Percentiles rank a stretch among this genome's conserved stretches.
phyloP scores from a whole-genome alignment of 148 eudicot species.

The Dysphania ambrosioides region DNA sequence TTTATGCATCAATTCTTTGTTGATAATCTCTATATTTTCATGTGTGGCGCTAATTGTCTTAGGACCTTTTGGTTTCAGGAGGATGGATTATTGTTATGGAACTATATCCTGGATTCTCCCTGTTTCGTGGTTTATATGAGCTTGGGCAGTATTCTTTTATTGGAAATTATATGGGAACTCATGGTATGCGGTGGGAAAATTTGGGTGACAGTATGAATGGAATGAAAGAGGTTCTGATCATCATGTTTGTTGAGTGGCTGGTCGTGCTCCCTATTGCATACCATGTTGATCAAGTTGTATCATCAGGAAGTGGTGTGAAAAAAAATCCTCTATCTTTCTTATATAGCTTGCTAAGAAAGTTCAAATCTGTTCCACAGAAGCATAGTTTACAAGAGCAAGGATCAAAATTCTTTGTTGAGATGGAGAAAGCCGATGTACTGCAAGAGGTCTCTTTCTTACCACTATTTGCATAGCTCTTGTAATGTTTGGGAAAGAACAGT shows the following conservation, averaged over 20 bases:
- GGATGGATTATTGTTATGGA: conserved; percentile 81
- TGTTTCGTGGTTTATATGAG: conserved; percentile 76
- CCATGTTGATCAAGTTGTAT: conserved; percentile 61
- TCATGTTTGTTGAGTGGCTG: conserved; percentile 79
- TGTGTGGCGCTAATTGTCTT: conserved; percentile 10
- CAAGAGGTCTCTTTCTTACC: conserved; percentile 59
- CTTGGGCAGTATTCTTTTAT: conserved; percentile 57
- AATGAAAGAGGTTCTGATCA: conserved; percentile 64
- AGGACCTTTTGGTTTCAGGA: conserved; percentile 31
- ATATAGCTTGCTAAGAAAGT: conserved; percentile 42
- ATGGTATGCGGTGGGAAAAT: conserved; percentile 85
- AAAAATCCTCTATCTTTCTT: conserved; percentile 57
- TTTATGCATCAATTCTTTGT: background rate
- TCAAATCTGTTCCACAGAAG: conserved; percentile 33
- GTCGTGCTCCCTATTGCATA: conserved; percentile 62
- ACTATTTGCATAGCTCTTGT: background rate
- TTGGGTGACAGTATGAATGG: conserved; percentile 61
- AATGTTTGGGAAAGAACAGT: background rate
- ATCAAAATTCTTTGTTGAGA: conserved; percentile 63
- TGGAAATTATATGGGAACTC: conserved; percentile 53
- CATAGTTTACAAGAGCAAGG: conserved; percentile 54
- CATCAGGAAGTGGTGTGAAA: conserved; percentile 66
- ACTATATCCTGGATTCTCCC: conserved; percentile 81
- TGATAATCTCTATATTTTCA: background rate
- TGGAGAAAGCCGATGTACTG: conserved; percentile 81